Conservation (phyloP, 441 rosid species). For the Brassica balearica region DNA sequence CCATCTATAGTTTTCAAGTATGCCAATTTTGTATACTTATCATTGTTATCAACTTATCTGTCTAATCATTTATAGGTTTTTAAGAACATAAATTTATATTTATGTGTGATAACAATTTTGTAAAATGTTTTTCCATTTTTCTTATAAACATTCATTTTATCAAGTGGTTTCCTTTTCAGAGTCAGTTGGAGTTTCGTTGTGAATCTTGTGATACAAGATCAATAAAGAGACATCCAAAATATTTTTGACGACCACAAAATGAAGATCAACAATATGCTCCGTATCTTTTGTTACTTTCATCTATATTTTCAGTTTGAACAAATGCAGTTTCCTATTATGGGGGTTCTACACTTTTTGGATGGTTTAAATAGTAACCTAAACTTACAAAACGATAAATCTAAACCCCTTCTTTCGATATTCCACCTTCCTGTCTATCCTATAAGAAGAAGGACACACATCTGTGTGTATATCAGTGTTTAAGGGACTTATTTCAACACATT, state of each 20-base stretch:
- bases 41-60: no score
- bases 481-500: not conserved
- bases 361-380: conserved; percentile 3
- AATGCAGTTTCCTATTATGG: not conserved
- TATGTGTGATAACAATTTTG: not conserved
- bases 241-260: not conserved
- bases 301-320: not conserved
- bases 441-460: not conserved
- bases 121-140: not conserved
- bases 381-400: not conserved
- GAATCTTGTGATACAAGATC: not conserved
- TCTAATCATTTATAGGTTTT: no score
- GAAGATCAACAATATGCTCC: conserved; percentile 1
- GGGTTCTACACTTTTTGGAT: not conserved
- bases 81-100: no score
- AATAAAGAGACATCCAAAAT: not conserved
- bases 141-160: not conserved
- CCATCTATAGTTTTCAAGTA: no score
- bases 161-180: not conserved
- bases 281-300: not conserved
- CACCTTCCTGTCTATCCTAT: conserved; percentile 7
- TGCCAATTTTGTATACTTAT: no score
- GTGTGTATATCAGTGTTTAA: not conserved
- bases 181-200: not conserved
- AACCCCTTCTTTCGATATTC: not conserved